phyloP scores from a whole-genome alignment of 2,329 filamentous ascomycete genomes.

The Fusarium sterilihyphosum region DNA sequence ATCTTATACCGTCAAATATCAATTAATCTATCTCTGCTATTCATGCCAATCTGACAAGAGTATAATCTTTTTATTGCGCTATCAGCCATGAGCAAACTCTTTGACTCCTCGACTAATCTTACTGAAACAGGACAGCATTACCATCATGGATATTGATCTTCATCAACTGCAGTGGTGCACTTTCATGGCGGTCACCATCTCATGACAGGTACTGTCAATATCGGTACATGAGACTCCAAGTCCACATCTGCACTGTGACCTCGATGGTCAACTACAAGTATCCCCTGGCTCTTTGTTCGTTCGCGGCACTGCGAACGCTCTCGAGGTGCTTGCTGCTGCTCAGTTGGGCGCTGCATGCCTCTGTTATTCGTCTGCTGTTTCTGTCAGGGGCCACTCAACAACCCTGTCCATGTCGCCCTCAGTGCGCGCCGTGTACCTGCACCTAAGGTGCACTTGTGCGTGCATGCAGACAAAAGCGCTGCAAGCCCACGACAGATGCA shows the following conservation, averaged over 20 bases:
- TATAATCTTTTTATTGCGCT: not conserved
- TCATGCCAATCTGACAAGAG: constrained; percentile 3
- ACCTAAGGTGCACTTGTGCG: constrained; percentile 36
- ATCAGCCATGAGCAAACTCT: not conserved
- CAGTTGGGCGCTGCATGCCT: constrained; percentile 9
- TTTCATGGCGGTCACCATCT: constrained; percentile 36
- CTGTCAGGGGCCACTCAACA: constrained; percentile 17
- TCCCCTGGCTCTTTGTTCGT: constrained; percentile 26
- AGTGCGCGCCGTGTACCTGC: constrained; percentile 39
- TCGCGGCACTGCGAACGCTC: constrained; percentile 26
- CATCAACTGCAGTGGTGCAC: constrained; percentile 21
- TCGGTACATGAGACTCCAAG: constrained; percentile 24
- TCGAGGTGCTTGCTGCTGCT: constrained; percentile 16
- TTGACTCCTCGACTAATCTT: constrained; percentile 25
- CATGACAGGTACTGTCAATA: constrained; percentile 20
- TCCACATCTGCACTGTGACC: constrained; percentile 34
- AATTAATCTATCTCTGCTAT: constrained; percentile 23
- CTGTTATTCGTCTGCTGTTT: constrained; percentile 41
- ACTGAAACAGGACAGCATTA: constrained; percentile 34
- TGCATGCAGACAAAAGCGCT: constrained; percentile 35
- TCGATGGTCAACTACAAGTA: constrained; percentile 2
- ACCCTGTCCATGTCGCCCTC: constrained; percentile 31
- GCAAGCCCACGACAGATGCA: constrained; percentile 20
- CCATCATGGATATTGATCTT: constrained; percentile 36
- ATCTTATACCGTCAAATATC: constrained; percentile 17